These are phyloP conservation scores for Lablab purpureus DNA, from an alignment of 306 rosid species.

Conservation along the genomic window DNA sequence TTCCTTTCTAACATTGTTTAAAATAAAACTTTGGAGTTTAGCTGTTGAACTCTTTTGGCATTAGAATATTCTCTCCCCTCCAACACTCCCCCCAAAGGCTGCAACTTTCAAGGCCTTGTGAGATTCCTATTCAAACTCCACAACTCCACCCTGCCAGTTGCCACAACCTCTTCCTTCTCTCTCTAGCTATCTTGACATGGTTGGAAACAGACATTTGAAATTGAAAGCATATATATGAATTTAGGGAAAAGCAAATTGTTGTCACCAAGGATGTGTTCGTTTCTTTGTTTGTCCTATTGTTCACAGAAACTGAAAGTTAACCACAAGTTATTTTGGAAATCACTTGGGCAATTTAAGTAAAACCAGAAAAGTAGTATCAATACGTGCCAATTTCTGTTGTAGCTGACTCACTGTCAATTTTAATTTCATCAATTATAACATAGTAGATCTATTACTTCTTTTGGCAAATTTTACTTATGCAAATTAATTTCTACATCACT, in stretches of 20 bases:
- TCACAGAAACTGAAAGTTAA: conserved; percentile 16
- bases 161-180: conserved; percentile 42
- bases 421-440: neutral
- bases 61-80: conserved; percentile 84
- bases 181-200: conserved; percentile 28
- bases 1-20: conserved; percentile 75
- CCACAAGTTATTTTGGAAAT: conserved; percentile 1
- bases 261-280: conserved; percentile 74
- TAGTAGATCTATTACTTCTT: neutral
- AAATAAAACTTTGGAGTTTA: conserved; percentile 75
- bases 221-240: conserved; percentile 48
- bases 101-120: conserved; percentile 78
- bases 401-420: neutral
- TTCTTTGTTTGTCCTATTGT: conserved; percentile 63
- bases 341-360: conserved; percentile 6
- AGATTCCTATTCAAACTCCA: conserved; percentile 67
- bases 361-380: neutral
- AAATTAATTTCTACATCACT: neutral
- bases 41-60: conserved; percentile 77
- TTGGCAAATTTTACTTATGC: neutral
- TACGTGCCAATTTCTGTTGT: neutral
- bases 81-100: conserved; percentile 62
- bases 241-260: conserved; percentile 81
- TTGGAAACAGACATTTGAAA: conserved; percentile 38
- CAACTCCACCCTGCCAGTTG: neutral